Base-by-base conservation (phyloP, 169 alveolate genomes). In the Theileria annulata region DNA sequence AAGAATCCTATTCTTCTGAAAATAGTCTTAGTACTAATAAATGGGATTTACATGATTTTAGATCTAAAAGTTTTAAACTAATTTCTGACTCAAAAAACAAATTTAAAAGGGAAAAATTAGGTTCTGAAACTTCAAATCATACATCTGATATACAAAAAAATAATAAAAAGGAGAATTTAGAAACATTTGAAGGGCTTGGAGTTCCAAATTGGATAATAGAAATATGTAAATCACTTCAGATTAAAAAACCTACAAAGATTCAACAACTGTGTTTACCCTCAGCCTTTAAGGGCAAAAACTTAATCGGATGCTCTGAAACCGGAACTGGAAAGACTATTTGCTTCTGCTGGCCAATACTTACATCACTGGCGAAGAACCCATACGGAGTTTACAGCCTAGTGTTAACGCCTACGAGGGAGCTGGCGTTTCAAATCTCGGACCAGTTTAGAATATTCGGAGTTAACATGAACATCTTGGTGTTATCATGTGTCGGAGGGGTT, bases 311-410 rank as follows among this genome's bases (percentile, higher is more conserved):
- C 48, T 97, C 99, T n/a, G 94, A 95, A 77, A 98, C 99, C 0
- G 99, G 99, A 3, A 95, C 98, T 30, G 99, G 99, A 17, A 98
- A 98, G 87, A 98, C 99, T 9, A 98, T 98, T 19, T 96, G 99
- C 51, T 98, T 96, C 91, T 95, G 98, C 64, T 88, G 98, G 79
- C 99, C 99, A 0, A 94, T 97, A 17, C 90, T 98, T 23, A 96
- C 97, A 75, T 88, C 93, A 27, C 86, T 98, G 51, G 86, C 97
- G 25, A 92, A 92, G 81, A 98, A 98, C 82, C 98, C 99, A 10
- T 97, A 81, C 87, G 98, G 98, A 35, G 92, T 98, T 15, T 98
- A 95, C 90, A 97, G 97, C 0, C 85, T 97, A 49, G 96, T 98
- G 48, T 79, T 98, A 30, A 90, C 98, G 5, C 99, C 99, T n/a